These are phyloP conservation scores for Bisporella sp. DNA, from an alignment of 2,329 filamentous ascomycete species.

Conservation along the genomic window DNA sequence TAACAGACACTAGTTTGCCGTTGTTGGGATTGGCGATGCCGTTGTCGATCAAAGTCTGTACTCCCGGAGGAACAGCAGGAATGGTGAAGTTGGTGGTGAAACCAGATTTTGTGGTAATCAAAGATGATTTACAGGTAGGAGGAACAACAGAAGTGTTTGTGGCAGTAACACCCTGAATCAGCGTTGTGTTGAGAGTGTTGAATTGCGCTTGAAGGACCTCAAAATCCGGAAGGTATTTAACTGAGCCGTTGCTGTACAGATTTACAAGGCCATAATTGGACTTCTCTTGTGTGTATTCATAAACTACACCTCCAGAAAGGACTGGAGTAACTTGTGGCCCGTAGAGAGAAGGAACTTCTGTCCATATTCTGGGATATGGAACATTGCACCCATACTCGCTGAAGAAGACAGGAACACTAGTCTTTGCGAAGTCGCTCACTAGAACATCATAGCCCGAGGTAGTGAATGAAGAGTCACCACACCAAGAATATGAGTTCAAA, in stretches of 20 bases:
- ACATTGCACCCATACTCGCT: slow-evolving; percentile 77
- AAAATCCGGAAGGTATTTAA: slow-evolving; percentile 57
- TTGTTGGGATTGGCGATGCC: slow-evolving; percentile 60
- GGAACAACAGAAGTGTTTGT: slow-evolving; percentile 46
- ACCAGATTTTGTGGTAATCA: slow-evolving; percentile 58
- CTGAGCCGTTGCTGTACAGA: slow-evolving; percentile 49
- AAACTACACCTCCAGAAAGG: slow-evolving; percentile 72
- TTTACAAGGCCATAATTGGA: slow-evolving; percentile 61
- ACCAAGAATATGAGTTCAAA: slow-evolving; percentile 73
- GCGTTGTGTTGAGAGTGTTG: slow-evolving; percentile 63
- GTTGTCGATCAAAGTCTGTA: slow-evolving; percentile 65
- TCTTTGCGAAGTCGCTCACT: slow-evolving; percentile 56
- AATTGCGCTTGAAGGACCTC: slow-evolving; percentile 71
- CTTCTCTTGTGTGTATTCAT: slow-evolving; percentile 70
- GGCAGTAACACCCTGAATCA: slow-evolving; percentile 57
- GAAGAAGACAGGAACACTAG: slow-evolving; percentile 71
- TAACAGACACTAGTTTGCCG: slow-evolving; percentile 59
- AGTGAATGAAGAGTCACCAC: slow-evolving; percentile 55
- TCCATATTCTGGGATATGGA: slow-evolving; percentile 64
- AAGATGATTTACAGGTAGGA: slow-evolving; percentile 55
- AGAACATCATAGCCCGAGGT: slow-evolving; percentile 57
- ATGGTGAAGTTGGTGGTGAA: slow-evolving; percentile 79
- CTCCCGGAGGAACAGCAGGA: slow-evolving; percentile 60
- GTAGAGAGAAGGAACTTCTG: slow-evolving; percentile 69
- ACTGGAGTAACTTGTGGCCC: slow-evolving; percentile 58